phyloP scores from a whole-genome alignment of 305 asterid species.

The Solanum hybrid region DNA sequence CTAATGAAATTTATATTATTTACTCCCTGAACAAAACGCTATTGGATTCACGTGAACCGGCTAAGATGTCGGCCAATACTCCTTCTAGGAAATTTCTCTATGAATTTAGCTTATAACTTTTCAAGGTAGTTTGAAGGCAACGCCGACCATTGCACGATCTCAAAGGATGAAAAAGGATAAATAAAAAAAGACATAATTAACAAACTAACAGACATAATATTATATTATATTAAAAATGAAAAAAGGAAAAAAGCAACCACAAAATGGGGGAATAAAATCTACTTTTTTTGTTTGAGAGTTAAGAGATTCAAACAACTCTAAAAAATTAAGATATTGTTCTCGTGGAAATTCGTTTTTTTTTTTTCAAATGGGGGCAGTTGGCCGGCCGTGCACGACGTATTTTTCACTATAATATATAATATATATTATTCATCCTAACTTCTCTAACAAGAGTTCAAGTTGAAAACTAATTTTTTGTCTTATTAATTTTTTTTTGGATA shows the following conservation, averaged over 20 bases:
- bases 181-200: neutral
- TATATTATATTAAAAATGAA: neutral
- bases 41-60: neutral
- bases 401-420: neutral
- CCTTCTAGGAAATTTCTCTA: neutral
- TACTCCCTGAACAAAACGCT: neutral
- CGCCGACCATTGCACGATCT: slow-evolving; percentile 44
- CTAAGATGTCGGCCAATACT: neutral
- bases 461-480: slow-evolving; percentile 19
- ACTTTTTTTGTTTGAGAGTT: neutral
- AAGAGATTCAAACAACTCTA: slow-evolving; percentile 10
- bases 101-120: neutral
- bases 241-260: neutral
- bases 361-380: neutral
- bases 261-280: slow-evolving; percentile 23
- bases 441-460: neutral
- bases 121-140: neutral
- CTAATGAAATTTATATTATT: neutral
- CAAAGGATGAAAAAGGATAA: neutral
- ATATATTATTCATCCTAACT: neutral
- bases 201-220: neutral
- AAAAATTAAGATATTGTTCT: slow-evolving; percentile 33
- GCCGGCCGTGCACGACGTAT: slow-evolving; percentile 44
- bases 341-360: slow-evolving; percentile 9
- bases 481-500: neutral